Base-by-base conservation (phyloP, 2,329 filamentous ascomycete genomes). In the Sphaceloma murrayae region DNA sequence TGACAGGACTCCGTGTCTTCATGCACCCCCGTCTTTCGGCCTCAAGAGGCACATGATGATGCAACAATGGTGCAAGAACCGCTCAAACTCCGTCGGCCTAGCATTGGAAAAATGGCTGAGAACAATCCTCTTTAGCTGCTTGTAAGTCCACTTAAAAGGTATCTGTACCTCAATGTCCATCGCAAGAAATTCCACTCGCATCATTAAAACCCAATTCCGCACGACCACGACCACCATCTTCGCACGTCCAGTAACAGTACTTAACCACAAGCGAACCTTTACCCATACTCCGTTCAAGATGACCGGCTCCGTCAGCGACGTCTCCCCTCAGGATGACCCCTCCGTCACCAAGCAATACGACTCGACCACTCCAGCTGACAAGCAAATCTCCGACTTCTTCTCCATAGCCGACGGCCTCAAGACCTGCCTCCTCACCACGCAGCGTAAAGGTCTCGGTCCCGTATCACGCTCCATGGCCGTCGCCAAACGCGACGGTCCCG, bases 401-500 rank as follows among this genome's bases (percentile, higher is more conserved):
- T 55, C 61, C 29, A 56, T 68, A n/a, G 62, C 63, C 33, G 69
- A 73, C 49, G 55, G 57, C 27, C 59, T 66, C 45, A 69, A 69
- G 52, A 62, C 69, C 46, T 57, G 64, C 47, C 61, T 68, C 48
- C 50, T 69, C 19, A 62, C 56, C 49, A 66, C 66, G 14, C 64
- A 64, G 51, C 58, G 66, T 19, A 56, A 60, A 19, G 62, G 62
- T 26, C 53, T 66, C 26, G 66, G 66, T 56, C 65, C 65, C 11
- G 63, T 68, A 24, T 62, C 62, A 27, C 66, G 69, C 48, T 64
- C 65, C 45, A 72, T 72, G 69, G 67, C 63, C 34, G 54, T 70
- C 18, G 65, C 66, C 43, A 66, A 85, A 80, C 61, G 85, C 43
- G 51, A 53, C 39, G 69, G 69, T 8, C 68, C 68, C 5, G 68